Percentiles rank a stretch among this genome's conserved stretches.
Conservation (phyloP, 1,139 yeast genomes). For the Yamadazyma diospyri region DNA sequence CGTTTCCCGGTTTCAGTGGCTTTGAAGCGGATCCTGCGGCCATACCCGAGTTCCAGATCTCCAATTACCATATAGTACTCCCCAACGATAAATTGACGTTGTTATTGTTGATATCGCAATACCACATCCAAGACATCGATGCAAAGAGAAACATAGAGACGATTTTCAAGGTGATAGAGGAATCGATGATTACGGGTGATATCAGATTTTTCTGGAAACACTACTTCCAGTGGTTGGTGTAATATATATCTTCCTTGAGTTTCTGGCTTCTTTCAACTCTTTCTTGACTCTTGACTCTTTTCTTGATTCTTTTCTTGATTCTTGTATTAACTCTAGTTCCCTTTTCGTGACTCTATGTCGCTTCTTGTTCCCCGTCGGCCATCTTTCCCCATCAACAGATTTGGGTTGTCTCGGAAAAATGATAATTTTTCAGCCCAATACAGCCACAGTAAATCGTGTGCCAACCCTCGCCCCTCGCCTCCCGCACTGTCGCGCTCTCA, state of each 20-base stretch:
- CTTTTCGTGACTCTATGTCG: too few relatives aligned
- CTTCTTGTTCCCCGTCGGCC: too few relatives aligned
- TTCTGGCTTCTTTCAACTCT: too few relatives aligned
- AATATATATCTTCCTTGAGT: conserved; percentile 1
- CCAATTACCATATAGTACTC: conserved; percentile 14
- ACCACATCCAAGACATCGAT: conserved; percentile 48
- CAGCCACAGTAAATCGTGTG: too few relatives aligned
- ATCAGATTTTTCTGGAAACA: conserved; percentile 16
- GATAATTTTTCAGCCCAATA: too few relatives aligned
- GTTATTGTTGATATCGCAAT: conserved; percentile 12
- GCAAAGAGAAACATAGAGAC: conserved; percentile 33
- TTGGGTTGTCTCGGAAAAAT: too few relatives aligned
- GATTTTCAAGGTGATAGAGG: conserved; percentile 21
- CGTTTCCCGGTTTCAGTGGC: conserved; percentile 17
- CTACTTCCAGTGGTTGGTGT: conserved; percentile 18
- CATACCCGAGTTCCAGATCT: conserved; percentile 7
- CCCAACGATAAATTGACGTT: conserved; percentile 22
- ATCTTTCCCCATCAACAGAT: too few relatives aligned
- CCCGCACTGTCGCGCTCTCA: too few relatives aligned
- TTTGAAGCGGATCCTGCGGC: conserved; percentile 12
- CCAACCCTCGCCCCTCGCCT: too few relatives aligned
- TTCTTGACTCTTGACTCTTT: too few relatives aligned
- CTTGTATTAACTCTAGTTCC: too few relatives aligned
- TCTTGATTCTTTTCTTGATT: too few relatives aligned
- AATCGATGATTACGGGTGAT: conserved; percentile 21